A percentile compares a stretch with the other conserved stretches of the same genome.
Evolutionary conservation across 2,329 filamentous ascomycete genomes (phyloP).

Genomic region (Pezicula carpinea): DNA sequence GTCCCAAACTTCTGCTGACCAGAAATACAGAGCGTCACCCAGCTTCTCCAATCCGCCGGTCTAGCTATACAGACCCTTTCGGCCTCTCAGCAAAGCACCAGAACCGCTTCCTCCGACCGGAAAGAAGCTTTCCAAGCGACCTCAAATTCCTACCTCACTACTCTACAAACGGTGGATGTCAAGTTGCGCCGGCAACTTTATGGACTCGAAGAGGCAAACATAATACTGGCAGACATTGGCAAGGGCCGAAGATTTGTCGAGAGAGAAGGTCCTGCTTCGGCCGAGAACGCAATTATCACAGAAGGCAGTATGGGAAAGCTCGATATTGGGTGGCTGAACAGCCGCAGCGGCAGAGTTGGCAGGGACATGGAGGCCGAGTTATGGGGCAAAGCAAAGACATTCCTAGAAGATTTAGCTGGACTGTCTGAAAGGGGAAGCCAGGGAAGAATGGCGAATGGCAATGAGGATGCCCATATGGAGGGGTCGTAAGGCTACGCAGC

Average conservation of each 20-base stretch:
- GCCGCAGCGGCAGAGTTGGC: slow-evolving; percentile 74
- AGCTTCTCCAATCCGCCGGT: slow-evolving; percentile 53
- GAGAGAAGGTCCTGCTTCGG: slow-evolving; percentile 11
- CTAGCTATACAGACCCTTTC: slow-evolving; percentile 60
- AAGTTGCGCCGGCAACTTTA: slow-evolving; percentile 71
- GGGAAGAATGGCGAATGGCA: slow-evolving; percentile 5
- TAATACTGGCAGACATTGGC: slow-evolving; percentile 46
- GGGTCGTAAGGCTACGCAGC: too few relatives aligned
- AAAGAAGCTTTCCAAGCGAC: slow-evolving; percentile 50
- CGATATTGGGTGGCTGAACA: slow-evolving; percentile 88
- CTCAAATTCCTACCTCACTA: slow-evolving; percentile 64
- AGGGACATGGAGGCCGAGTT: slow-evolving; percentile 80
- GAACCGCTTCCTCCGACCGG: slow-evolving; percentile 11
- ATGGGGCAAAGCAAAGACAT: slow-evolving; percentile 56
- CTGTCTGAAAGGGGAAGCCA: too few relatives aligned
- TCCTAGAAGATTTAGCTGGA: slow-evolving; percentile 40
- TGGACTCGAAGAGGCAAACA: slow-evolving; percentile 75
- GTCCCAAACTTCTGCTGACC: background rate
- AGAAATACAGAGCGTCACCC: slow-evolving; percentile 28
- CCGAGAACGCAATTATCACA: slow-evolving; percentile 20
- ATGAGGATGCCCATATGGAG: slow-evolving; percentile 6
- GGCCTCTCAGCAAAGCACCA: slow-evolving; percentile 35
- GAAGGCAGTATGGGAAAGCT: slow-evolving; percentile 49
- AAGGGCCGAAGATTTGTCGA: slow-evolving; percentile 4
- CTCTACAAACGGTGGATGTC: slow-evolving; percentile 70